These are phyloP conservation scores for Backusella australiensis DNA, from an alignment of 192 early-diverging fungal species.

Conservation along the genomic window DNA sequence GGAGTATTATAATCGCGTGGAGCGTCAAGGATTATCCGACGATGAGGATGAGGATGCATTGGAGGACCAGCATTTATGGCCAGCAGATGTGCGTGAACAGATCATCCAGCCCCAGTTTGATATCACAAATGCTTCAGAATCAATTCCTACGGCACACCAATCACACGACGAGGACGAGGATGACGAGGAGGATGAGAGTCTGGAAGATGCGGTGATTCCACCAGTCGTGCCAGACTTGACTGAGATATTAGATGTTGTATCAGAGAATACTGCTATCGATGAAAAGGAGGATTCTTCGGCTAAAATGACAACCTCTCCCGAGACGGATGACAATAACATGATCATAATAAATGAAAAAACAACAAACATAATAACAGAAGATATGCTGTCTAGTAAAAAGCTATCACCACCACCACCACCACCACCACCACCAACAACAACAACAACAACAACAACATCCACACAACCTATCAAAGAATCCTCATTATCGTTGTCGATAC, in stretches of 20 bases:
- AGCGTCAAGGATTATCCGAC: slow-evolving; percentile 29
- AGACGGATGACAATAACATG: not conserved
- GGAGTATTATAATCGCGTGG: slow-evolving; percentile 77
- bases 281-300: not conserved
- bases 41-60: slow-evolving; percentile 14
- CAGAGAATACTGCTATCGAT: not conserved
- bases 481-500: not conserved
- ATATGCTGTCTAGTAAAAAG: too few species aligned
- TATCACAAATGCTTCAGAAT: slow-evolving; percentile 22
- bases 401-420: too few species aligned
- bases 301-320: not conserved
- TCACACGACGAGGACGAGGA: slow-evolving; percentile 3
- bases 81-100: slow-evolving; percentile 30
- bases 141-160: slow-evolving; percentile 1
- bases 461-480: not conserved
- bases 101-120: slow-evolving; percentile 23
- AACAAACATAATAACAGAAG: not conserved
- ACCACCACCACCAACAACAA: not conserved
- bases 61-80: slow-evolving; percentile 27
- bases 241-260: not conserved
- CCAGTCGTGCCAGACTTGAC: not conserved
- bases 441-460: not conserved
- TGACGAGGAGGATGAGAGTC: not conserved
- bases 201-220: slow-evolving; percentile 1
- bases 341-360: not conserved